Conservation (phyloP, 2,329 filamentous ascomycete species). For the Paraconiothyrium brasiliense region DNA sequence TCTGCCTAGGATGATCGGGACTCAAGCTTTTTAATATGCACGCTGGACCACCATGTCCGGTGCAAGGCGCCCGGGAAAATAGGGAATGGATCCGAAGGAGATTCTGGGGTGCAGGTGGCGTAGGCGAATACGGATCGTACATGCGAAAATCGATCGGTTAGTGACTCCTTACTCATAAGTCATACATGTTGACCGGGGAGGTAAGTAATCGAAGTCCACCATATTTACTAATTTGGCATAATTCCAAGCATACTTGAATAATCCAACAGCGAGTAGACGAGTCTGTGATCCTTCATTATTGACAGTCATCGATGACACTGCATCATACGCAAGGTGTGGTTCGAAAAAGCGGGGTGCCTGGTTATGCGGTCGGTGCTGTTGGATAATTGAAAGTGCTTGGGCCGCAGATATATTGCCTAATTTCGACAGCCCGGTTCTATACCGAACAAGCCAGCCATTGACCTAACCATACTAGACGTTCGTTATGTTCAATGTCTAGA, state of each 20-base stretch:
- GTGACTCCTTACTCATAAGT: background rate
- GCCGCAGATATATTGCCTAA: constrained; percentile 32
- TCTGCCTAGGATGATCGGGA: background rate
- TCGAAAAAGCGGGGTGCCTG: constrained; percentile 26
- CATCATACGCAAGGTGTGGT: background rate
- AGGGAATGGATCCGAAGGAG: constrained; percentile 10
- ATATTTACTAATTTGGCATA: background rate
- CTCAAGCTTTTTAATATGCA: constrained; percentile 18
- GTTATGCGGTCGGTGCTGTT: constrained; percentile 14
- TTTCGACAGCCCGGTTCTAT: constrained; percentile 28
- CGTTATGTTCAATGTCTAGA: background rate
- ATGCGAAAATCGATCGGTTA: constrained; percentile 22
- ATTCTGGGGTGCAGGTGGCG: constrained; percentile 16
- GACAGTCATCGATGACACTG: background rate
- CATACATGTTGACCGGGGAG: background rate
- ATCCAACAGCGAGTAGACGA: background rate
- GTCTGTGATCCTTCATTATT: background rate
- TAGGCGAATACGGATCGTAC: constrained; percentile 9
- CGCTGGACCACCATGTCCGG: constrained; percentile 17
- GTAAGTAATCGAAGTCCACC: background rate
- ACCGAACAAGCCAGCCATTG: constrained; percentile 14
- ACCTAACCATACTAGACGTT: background rate
- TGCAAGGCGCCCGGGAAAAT: constrained; percentile 9
- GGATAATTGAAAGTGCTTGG: constrained; percentile 23
- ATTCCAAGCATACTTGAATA: background rate